These are phyloP conservation scores for Oryza punctata DNA, from an alignment of 176 grass and related monocot genomes.

Conservation along the genomic window DNA sequence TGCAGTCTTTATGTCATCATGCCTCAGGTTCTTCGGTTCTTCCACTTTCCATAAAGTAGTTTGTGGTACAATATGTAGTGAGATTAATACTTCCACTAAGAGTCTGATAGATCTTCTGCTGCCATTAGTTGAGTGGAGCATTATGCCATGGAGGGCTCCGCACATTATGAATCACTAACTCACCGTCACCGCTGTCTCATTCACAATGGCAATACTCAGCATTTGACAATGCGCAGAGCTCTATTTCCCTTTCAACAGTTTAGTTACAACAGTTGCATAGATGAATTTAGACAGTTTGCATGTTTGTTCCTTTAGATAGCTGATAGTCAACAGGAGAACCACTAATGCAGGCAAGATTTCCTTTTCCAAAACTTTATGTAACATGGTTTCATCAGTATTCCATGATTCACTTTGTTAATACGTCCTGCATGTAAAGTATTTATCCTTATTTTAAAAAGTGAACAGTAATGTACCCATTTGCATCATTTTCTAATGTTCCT, in stretches of 20 bases:
- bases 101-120: not conserved
- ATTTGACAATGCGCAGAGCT: not conserved
- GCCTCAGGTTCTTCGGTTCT: not conserved
- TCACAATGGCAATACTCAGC: not conserved
- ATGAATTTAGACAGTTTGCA: not conserved
- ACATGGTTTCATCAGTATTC: not conserved
- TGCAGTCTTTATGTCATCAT: conserved; percentile 19
- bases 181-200: not conserved
- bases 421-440: not conserved
- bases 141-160: conserved; percentile 4
- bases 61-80: not conserved
- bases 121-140: conserved; percentile 10
- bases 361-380: not conserved
- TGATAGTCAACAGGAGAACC: not conserved
- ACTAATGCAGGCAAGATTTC: not conserved
- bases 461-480: not conserved
- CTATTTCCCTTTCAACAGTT: not conserved
- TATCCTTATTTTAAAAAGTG: not conserved
- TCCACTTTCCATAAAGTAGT: conserved; percentile 9
- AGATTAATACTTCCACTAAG: not conserved
- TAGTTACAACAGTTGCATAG: not conserved
- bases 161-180: conserved; percentile 15
- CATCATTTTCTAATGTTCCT: not conserved
- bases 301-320: not conserved
- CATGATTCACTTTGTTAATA: not conserved